phyloP scores from a whole-genome alignment of 2,329 filamentous ascomycete species.

The Arachnopeziza araneosa region DNA sequence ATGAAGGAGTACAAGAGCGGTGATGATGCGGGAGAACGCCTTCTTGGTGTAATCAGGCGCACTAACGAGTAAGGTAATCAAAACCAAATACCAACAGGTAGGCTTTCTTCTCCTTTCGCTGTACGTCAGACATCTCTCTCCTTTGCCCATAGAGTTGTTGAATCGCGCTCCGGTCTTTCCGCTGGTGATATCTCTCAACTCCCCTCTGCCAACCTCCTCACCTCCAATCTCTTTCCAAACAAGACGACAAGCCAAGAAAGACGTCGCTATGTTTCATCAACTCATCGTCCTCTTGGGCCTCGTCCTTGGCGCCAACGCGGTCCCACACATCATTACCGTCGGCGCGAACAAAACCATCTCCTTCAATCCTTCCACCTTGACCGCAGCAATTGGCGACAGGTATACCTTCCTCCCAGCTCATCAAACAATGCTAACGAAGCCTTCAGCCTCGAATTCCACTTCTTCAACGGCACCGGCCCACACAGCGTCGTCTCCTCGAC shows the following conservation, averaged over 20 bases:
- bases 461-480: constrained; percentile 42
- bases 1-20: background rate
- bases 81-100: background rate
- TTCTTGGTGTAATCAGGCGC: background rate
- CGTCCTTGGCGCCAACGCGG: constrained; percentile 3
- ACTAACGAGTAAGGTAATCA: background rate
- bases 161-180: background rate
- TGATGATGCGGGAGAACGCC: background rate
- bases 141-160: background rate
- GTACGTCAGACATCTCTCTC: background rate
- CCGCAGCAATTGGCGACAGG: constrained; percentile 37
- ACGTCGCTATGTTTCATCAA: background rate
- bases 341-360: constrained; percentile 28
- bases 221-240: background rate
- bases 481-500: constrained; percentile 39
- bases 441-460: constrained; percentile 30
- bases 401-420: background rate
- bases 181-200: background rate
- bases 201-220: background rate
- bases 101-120: background rate
- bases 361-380: constrained; percentile 45
- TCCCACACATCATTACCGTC: constrained; percentile 7
- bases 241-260: background rate
- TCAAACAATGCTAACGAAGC: constrained; percentile 29
- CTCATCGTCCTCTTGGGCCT: constrained; percentile 1